These are phyloP conservation scores for Aristolochia contorta DNA, from an alignment of 164 flowering plant genomes.

Conservation along the genomic window DNA sequence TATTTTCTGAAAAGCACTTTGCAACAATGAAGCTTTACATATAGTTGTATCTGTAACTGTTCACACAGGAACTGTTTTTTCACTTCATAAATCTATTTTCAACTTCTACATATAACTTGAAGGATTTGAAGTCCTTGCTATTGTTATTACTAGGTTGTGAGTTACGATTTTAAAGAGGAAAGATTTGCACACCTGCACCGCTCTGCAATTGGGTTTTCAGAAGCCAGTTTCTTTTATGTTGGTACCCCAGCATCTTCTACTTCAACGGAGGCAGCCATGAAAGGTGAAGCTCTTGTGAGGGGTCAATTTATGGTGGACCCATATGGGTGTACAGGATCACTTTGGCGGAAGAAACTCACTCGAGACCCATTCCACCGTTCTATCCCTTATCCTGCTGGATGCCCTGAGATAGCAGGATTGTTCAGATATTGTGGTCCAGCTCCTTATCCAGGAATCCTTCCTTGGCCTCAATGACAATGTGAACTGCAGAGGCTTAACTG, in stretches of 20 bases:
- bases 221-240: slow-evolving; percentile 54
- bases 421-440: slow-evolving; percentile 68
- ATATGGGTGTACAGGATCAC: slow-evolving; percentile 71
- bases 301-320: slow-evolving; percentile 79
- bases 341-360: slow-evolving; percentile 53
- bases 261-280: slow-evolving; percentile 57
- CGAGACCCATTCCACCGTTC: slow-evolving; percentile 93
- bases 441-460: slow-evolving; percentile 56
- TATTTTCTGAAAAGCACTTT: too few relatives aligned
- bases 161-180: slow-evolving; percentile 90
- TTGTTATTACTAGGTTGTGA: slow-evolving; percentile 34
- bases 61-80: too few relatives aligned
- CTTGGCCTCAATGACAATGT: slow-evolving; percentile 29
- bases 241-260: slow-evolving; percentile 73
- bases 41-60: too few relatives aligned
- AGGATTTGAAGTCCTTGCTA: neutral
- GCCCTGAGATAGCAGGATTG: slow-evolving; percentile 68
- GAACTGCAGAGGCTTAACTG: neutral
- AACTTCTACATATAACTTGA: too few relatives aligned
- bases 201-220: slow-evolving; percentile 80
- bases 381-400: slow-evolving; percentile 84
- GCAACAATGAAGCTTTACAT: too few relatives aligned
- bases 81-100: too few relatives aligned
- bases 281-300: slow-evolving; percentile 80
- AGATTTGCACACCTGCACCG: slow-evolving; percentile 79